Conservation (phyloP, 805 yeast genomes). For the Candida railenensis region DNA sequence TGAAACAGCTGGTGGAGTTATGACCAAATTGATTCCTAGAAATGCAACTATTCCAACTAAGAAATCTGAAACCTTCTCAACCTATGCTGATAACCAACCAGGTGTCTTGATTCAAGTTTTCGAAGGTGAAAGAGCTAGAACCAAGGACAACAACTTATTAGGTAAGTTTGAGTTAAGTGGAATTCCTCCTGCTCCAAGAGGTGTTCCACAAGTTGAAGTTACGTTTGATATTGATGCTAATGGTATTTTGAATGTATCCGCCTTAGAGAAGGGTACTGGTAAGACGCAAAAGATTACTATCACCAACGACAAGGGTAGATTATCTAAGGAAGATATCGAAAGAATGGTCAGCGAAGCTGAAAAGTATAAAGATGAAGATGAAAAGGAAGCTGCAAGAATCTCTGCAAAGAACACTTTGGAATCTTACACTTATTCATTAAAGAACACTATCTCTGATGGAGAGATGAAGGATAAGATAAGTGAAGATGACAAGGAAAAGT, state of each 20-base stretch:
- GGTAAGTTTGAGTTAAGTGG: constrained; percentile 87
- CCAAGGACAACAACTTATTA: constrained; percentile 86
- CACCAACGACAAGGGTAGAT: constrained; percentile 92
- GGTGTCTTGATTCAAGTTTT: constrained; percentile 91
- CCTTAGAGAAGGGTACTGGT: constrained; percentile 93
- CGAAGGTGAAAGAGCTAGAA: constrained; percentile 96
- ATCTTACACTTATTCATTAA: constrained; percentile 81
- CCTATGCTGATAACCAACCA: constrained; percentile 95
- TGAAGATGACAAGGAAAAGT: constrained; percentile 52
- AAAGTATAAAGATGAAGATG: constrained; percentile 89
- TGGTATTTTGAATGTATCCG: constrained; percentile 83
- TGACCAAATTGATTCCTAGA: constrained; percentile 93
- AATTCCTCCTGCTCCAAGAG: constrained; percentile 90
- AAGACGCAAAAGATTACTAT: constrained; percentile 87
- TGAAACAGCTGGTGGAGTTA: constrained; percentile 96
- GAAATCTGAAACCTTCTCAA: constrained; percentile 92
- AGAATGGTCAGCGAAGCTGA: constrained; percentile 98
- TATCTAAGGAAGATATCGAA: constrained; percentile 90
- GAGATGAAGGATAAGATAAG: constrained; percentile 44
- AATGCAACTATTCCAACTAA: constrained; percentile 95
- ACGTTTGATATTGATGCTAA: constrained; percentile 86
- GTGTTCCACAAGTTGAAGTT: constrained; percentile 87
- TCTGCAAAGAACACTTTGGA: constrained; percentile 87
- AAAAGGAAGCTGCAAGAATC: constrained; percentile 75
- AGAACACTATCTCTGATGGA: constrained; percentile 60